These are phyloP conservation scores for Pseudogymnoascus sp. DNA, from an alignment of 2,329 filamentous ascomycete species.

Conservation along the genomic window DNA sequence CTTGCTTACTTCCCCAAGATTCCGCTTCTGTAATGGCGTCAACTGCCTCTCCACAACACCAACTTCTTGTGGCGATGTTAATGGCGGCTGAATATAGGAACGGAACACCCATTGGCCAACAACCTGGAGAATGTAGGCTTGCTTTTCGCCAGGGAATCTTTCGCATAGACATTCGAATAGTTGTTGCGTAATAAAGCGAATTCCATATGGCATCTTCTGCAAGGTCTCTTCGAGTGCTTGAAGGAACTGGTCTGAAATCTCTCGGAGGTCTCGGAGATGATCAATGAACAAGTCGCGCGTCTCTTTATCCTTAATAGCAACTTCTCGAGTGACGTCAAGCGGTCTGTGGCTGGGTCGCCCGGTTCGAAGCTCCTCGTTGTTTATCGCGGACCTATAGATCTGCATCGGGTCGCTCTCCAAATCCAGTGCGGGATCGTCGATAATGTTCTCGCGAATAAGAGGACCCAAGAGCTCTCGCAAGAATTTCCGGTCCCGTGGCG, in stretches of 20 bases:
- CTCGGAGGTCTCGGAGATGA: constrained; percentile 85
- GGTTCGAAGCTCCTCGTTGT: constrained; percentile 92
- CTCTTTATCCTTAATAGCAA: constrained; percentile 93
- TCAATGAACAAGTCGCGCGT: constrained; percentile 89
- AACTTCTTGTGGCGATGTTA: constrained; percentile 84
- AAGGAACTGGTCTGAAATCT: constrained; percentile 91
- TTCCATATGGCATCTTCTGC: constrained; percentile 84
- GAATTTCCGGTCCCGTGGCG: constrained; percentile 86
- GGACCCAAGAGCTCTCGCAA: constrained; percentile 79
- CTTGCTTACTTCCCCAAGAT: constrained; percentile 83
- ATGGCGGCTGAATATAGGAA: constrained; percentile 82
- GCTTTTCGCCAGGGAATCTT: constrained; percentile 74
- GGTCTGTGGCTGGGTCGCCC: constrained; percentile 74
- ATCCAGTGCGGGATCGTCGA: constrained; percentile 85
- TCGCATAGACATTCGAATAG: constrained; percentile 71
- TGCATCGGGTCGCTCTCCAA: constrained; percentile 96
- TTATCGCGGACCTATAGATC: constrained; percentile 91
- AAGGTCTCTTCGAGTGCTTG: constrained; percentile 72
- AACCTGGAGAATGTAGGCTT: constrained; percentile 70
- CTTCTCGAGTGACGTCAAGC: constrained; percentile 78
- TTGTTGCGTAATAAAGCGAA: constrained; percentile 80
- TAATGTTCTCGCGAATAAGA: constrained; percentile 82
- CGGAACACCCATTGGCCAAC: constrained; percentile 92
- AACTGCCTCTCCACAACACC: constrained; percentile 86
- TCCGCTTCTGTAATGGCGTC: constrained; percentile 86